Evolutionary conservation across 1,284 basidiomycete genomes (phyloP).

Genomic region (Marasmius fiardii): DNA sequence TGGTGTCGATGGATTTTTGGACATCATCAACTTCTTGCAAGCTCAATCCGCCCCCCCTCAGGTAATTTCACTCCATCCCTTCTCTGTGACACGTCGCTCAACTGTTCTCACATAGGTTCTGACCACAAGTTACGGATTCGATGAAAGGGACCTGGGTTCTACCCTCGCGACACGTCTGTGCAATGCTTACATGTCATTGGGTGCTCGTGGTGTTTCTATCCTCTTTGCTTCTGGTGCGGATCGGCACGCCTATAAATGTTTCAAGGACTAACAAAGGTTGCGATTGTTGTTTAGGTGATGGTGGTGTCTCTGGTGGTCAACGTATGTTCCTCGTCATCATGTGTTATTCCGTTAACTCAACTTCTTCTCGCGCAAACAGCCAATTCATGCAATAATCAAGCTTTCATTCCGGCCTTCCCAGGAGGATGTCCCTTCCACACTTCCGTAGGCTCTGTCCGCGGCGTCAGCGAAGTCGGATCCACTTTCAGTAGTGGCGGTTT

Average conservation of each 20-base stretch:
- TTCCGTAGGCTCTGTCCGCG: slow-evolving; percentile 26
- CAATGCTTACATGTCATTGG: slow-evolving; percentile 30
- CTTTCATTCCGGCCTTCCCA: slow-evolving; percentile 33
- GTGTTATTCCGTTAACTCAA: not conserved
- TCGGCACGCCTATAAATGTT: not conserved
- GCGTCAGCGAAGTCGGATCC: slow-evolving; percentile 26
- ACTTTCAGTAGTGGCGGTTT: slow-evolving; percentile 39
- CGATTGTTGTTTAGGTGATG: slow-evolving; percentile 18
- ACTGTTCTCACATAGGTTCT: slow-evolving; percentile 8
- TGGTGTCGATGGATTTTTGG: slow-evolving; percentile 21
- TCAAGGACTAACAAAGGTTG: not conserved
- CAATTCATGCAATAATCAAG: slow-evolving; percentile 22
- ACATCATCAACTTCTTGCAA: slow-evolving; percentile 30
- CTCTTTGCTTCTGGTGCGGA: slow-evolving; percentile 31
- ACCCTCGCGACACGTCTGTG: slow-evolving; percentile 28
- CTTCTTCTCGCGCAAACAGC: not conserved
- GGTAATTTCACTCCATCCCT: slow-evolving; percentile 15
- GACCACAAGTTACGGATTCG: slow-evolving; percentile 26
- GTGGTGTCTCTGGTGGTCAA: slow-evolving; percentile 34
- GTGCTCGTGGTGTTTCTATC: slow-evolving; percentile 32
- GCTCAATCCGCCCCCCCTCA: slow-evolving; percentile 26
- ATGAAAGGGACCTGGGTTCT: slow-evolving; percentile 23
- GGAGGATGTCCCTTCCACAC: slow-evolving; percentile 20
- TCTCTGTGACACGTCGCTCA: slow-evolving; percentile 11
- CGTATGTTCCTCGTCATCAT: not conserved